Evolutionary conservation across 805 yeast genomes (phyloP), one percentile per base, ranked within the genome.

Genomic region (Yamadazyma paraphyllophila): DNA sequence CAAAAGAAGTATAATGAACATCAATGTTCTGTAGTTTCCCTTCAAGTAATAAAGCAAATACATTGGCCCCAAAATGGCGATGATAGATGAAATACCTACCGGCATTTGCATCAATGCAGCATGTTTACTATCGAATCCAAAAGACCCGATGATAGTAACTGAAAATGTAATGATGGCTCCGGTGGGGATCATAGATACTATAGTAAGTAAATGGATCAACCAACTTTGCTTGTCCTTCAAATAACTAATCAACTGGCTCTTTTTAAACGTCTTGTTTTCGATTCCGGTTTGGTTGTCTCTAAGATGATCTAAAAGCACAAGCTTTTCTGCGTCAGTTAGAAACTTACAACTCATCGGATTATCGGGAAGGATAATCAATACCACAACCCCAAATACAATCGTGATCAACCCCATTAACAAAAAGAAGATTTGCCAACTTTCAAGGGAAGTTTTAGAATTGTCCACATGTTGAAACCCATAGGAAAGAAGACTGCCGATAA

Each of bases 351-450:
- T 33, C 29, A 60, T 55, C 2, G 67, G 82, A 51, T 74, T 78
- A 53, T 78, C 76, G 1, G 87, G 87, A 36, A 80, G 61, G 25
- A 66, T 56, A 20, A 76, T 54, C 36, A 66, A 63, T 8, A 77
- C 70, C 0, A 66, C 31, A 1, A 74, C 34, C 5, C 85, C 85
- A 59, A 78, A 78, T 1, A 62, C 37, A 2, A 78, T 60, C 2
- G 85, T 81, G 12, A 78, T 55, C 2, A 77, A 40, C 7, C 87
- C 87, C 56, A 81, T 75, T 3, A 78, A 72, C 13, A 81, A 55
- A 58, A 79, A 81, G 62, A 80, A 73, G 39, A 81, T 78, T 59
- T 79, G 83, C 85, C 85, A 81, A n/a, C 82, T 73, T 36, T 51
- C 51, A 14, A 49, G 36, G 20, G 69, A 59, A 45, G 79, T 68